Evolutionary conservation across 768 basidiomycete species (phyloP).

Genomic region (Cystobasidium tubakii): DNA sequence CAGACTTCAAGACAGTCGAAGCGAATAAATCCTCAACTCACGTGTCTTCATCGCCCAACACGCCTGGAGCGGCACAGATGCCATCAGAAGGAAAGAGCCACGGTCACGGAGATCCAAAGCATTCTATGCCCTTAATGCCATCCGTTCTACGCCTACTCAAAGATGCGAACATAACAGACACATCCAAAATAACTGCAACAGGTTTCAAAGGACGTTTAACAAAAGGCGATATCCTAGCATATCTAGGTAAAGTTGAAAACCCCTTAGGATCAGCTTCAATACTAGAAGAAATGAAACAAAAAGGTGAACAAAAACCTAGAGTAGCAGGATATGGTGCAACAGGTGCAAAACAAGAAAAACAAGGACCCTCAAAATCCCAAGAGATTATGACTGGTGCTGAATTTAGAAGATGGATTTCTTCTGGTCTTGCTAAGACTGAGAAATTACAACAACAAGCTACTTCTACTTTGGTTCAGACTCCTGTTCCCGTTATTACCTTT

Average conservation of each 20-base stretch:
- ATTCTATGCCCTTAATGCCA: conserved; percentile 63
- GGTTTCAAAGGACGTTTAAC: conserved; percentile 90
- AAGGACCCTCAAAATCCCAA: neutral
- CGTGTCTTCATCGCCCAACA: neutral
- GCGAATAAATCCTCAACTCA: conserved; percentile 37
- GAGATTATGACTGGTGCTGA: conserved; percentile 7
- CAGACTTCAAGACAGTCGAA: conserved; percentile 53
- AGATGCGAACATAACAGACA: conserved; percentile 59
- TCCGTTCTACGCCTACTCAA: conserved; percentile 76
- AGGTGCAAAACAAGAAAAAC: conserved; percentile 23
- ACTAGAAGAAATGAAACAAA: neutral
- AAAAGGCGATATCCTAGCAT: conserved; percentile 86
- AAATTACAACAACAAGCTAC: neutral
- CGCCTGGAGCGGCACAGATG: conserved; percentile 42
- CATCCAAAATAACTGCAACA: conserved; percentile 72
- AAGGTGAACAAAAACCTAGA: conserved; percentile 8
- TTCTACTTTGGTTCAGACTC: neutral
- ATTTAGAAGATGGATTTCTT: conserved; percentile 26
- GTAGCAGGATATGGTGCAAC: conserved; percentile 1
- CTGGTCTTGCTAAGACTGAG: conserved; percentile 20
- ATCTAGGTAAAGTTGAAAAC: conserved; percentile 72
- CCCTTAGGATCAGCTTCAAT: conserved; percentile 56
- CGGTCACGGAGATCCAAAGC: conserved; percentile 44
- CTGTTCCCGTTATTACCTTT: conserved; percentile 20
- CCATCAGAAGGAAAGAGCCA: conserved; percentile 40